Evolutionary conservation across 2,329 filamentous ascomycete species (phyloP).

Genomic region (Neofusicoccum cordaticola): DNA sequence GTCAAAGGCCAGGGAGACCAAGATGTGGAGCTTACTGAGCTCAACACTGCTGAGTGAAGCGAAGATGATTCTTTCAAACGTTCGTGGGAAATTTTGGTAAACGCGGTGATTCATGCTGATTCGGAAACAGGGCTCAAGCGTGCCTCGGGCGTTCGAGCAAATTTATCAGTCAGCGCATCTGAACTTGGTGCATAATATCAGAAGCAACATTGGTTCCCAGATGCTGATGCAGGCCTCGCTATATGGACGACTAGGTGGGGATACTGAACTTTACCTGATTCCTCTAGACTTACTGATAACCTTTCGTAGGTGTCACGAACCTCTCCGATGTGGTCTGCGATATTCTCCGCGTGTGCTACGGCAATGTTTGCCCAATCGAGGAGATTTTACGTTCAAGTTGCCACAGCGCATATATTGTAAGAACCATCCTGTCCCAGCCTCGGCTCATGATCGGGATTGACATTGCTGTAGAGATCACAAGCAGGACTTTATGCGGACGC

Average conservation of each 20-base stretch:
- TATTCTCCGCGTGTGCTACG: conserved; percentile 72
- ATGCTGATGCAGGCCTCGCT: conserved; percentile 69
- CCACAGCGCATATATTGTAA: conserved; percentile 62
- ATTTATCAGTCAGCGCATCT: conserved; percentile 81
- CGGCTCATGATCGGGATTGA: neutral
- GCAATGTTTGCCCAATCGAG: conserved; percentile 63
- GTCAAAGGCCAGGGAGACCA: conserved; percentile 78
- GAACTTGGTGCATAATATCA: conserved; percentile 72
- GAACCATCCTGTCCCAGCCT: conserved; percentile 9
- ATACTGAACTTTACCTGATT: neutral
- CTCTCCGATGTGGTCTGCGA: conserved; percentile 64
- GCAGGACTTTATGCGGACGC: conserved; percentile 71
- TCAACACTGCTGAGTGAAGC: conserved; percentile 83
- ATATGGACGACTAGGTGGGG: conserved; percentile 70
- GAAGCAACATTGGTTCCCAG: conserved; percentile 69
- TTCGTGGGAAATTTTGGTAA: conserved; percentile 48
- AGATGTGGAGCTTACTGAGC: conserved; percentile 81
- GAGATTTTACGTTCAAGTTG: conserved; percentile 75
- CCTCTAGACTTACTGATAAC: conserved; percentile 1
- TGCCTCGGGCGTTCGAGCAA: conserved; percentile 66
- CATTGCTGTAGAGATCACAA: conserved; percentile 50
- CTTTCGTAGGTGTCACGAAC: conserved; percentile 47
- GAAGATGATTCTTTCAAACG: conserved; percentile 71
- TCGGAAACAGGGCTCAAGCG: conserved; percentile 51
- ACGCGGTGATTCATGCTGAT: neutral